Evolutionary conservation across 2,329 filamentous ascomycete genomes (phyloP), one percentile per base, ranked within the genome.

Genomic region (Colletotrichum sp.): DNA sequence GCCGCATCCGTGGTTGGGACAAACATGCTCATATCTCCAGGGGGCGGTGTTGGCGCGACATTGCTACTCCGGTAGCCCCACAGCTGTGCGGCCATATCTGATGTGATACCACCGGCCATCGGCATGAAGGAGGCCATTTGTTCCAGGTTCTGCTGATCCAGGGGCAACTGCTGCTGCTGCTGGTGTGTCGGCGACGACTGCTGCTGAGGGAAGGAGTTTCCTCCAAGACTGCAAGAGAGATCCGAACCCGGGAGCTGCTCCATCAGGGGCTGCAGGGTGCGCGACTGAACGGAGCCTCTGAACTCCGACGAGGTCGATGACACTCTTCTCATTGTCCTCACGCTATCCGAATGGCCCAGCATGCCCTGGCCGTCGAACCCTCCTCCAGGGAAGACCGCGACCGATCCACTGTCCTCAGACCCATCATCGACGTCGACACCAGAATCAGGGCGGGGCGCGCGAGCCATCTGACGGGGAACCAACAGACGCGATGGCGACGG

Each of bases 351-450:
- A 39, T 83, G 79, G 0, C 78, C 76, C 2, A 83, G 73, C 1
- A 76, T 43, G 8, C 43, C 70, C n/a, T 71, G 52, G 3, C 62
- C 64, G 25, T 78, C 70, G 39, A 66, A 58, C 15, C n/a, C 25
- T 3, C n/a, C 25, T 3, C 68, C 66, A 22, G 77, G 16, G 56
- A 71, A 71, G 69, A 77, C 36, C 15, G 61, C 67, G 12, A 72
- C 34, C 8, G 72, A 68, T 55, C 70, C 39, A 61, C 84, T 85
- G 9, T 75, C 76, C 12, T 86, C 85, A 0, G 84, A 86, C 0
- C 80, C 83, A 48, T 86, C 85, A 16, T 86, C 85, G 70, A 86
- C 78, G 2, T 85, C 81, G 0, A 86, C 83, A 4, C 84, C 85
- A 1, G 85, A 86, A 58, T 86, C 85, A 0, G 85, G 85, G 0